Base-by-base conservation (phyloP, 2,329 filamentous ascomycete genomes). In the Cladosporium phlei region DNA sequence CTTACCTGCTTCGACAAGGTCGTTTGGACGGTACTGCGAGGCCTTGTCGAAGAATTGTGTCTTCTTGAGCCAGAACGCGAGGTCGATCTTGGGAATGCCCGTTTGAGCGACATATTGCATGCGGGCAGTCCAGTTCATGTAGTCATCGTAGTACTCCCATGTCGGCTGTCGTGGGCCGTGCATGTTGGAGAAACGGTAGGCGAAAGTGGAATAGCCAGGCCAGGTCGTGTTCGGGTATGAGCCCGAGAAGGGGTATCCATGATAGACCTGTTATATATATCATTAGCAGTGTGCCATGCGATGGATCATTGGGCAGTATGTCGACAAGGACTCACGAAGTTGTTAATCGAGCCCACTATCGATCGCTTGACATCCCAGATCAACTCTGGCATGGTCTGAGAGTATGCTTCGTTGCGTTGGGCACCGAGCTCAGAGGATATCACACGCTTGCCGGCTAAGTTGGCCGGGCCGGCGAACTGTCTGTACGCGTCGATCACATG, bases 171-270 rank as follows among this genome's bases (percentile, higher is more conserved):
- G 60, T 0, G 55, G 59, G 4, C 60, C 60, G 48, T 68, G 65
- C 57, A 68, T 64, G n/a, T 71, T 68, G 0, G 66, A 64, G 45
- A 69, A 73, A 0, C 59, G 30, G 49, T 71, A 76, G 5, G 43
- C 48, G 47, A 76, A 75, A 0, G 71, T 62, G 0, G 67, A 68
- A 42, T 66, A 73, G 0, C 69, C 70, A 0, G 74, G 74, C 73
- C 73, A 77, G 0, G 73, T 75, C 1, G 73, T 75, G 38, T 69
- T 66, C 0, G 56, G 55, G 44, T 75, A 75, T 4, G 66, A 52
- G 2, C 66, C 68, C 0, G 64, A 63, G 39, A 69, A 72, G 0
- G 69, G 55, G 35, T 60, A 60, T 0, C 72, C 73, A 48, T 77
- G 73, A 6, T 75, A 53, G 4, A 45, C 42, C 42, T 45, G n/a